Base-by-base conservation (phyloP, 306 rosid genomes). In the Citrullus amarus region DNA sequence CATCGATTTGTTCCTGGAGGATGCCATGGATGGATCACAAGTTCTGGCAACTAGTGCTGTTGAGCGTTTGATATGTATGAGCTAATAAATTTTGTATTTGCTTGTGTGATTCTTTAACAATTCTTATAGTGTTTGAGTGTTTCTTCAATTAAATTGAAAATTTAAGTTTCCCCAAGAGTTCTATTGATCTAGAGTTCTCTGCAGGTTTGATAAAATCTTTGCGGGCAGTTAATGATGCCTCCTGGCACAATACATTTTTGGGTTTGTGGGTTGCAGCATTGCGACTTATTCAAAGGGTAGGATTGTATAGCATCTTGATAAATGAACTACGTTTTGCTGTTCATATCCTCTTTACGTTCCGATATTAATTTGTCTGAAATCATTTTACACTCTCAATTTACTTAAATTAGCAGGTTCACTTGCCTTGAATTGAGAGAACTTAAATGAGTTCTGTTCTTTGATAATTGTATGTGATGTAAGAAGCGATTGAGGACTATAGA, bases 221-320 rank as follows among this genome's bases (percentile, higher is more conserved):
- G 82, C 98, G 87, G 78, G 93, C 87, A 60, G 82, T 92, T 62
- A 88, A 92, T 84, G 88, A 86, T 78, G 76, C 90, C 80, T 67
- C 89, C 80, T 94, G 98, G 97, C 97, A 91, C 80, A 65, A 80
- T 54, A 82, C 97, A 68, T 94, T 94, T 87, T 86, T 94, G 82
- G 95, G 95, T 81, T 81, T 94, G 82, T 94, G 98, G 98, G 79
- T 88, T 83, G 86, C 98, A 82, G 95, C 96, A 36, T 85, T 94
- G 38, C 95, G 96, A 55, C 91, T 92, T 67, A 88, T 94, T 81
- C 98, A 90, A 84, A 92, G 97, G 97, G 97, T 94, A 87, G 79
- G 89, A 85, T 76, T 80, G 17, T 48, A 22, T 78, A 62, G 51
- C 8, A 41, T 4, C 44, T 43, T 59, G 71, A 75, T 58, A 76